Percentiles rank a stretch among this genome's conserved stretches.
phyloP scores from a whole-genome alignment of 192 early-diverging fungal species.

The Mortierella hygrophila region DNA sequence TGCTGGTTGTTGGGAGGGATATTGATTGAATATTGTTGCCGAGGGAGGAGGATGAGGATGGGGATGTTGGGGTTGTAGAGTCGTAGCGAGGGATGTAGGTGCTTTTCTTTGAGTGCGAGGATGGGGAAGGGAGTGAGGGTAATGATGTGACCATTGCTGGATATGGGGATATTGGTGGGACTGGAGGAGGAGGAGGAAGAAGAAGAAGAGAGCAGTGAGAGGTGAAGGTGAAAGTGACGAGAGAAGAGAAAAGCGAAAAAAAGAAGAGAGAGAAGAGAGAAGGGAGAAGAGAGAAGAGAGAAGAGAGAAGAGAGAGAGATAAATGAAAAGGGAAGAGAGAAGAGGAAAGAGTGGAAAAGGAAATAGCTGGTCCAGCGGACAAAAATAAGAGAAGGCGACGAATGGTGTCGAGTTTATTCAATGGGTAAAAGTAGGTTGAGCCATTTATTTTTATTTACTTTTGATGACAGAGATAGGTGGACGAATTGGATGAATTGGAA shows the following conservation, averaged over 20 bases:
- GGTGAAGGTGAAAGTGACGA: neutral
- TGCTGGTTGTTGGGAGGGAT: constrained; percentile 6
- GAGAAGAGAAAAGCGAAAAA: neutral
- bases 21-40: neutral
- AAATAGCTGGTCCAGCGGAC: constrained; percentile 18
- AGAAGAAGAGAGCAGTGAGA: neutral
- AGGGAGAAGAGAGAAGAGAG: too few species aligned
- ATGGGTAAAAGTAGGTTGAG: neutral
- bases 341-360: constrained; percentile 14
- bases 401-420: neutral
- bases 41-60: neutral
- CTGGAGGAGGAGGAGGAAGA: neutral
- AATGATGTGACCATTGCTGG: neutral
- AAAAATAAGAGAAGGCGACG: neutral
- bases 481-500: too few species aligned
- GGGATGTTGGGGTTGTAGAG: neutral
- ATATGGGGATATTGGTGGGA: neutral
- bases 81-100: neutral
- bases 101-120: constrained; percentile 5
- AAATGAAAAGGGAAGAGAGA: neutral
- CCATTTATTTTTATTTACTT: neutral
- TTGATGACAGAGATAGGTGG: neutral
- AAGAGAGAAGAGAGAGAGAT: neutral
- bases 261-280: neutral
- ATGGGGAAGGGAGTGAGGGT: neutral